These are phyloP conservation scores for Bolboschoenus planiculmis DNA, from an alignment of 176 grass and related monocot genomes.

Conservation along the genomic window DNA sequence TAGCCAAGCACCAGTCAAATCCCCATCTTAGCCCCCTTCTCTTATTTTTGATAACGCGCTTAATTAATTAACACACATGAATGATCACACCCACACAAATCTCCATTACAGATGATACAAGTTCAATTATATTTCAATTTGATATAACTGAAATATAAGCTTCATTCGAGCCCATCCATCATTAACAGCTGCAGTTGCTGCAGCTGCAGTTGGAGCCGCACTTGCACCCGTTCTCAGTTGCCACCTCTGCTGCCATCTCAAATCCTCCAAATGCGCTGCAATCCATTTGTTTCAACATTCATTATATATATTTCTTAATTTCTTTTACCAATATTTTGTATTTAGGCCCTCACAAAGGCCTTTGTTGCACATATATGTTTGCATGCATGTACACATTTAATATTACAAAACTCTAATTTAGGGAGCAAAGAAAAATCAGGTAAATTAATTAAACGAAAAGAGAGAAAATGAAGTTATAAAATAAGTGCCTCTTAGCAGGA, in stretches of 20 bases:
- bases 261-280: constrained; percentile 26
- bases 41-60: not conserved
- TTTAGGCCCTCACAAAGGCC: too few relatives aligned
- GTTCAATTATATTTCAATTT: not conserved
- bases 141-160: not conserved
- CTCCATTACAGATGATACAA: not conserved
- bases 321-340: not conserved
- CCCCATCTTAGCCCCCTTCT: not conserved
- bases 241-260: not conserved
- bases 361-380: too few relatives aligned
- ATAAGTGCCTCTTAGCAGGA: too few relatives aligned
- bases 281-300: not conserved
- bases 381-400: too few relatives aligned
- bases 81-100: not conserved
- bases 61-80: not conserved
- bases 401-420: too few relatives aligned
- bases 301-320: not conserved
- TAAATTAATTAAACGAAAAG: too few relatives aligned
- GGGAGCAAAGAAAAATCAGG: too few relatives aligned
- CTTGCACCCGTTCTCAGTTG: constrained; percentile 20
- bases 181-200: not conserved
- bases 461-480: too few relatives aligned
- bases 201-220: constrained; percentile 30
- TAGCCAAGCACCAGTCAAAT: not conserved
- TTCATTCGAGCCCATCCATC: not conserved